Evolutionary conservation across 148 eudicot species (phyloP).

Genomic region (Vaccinium corymbosum): DNA sequence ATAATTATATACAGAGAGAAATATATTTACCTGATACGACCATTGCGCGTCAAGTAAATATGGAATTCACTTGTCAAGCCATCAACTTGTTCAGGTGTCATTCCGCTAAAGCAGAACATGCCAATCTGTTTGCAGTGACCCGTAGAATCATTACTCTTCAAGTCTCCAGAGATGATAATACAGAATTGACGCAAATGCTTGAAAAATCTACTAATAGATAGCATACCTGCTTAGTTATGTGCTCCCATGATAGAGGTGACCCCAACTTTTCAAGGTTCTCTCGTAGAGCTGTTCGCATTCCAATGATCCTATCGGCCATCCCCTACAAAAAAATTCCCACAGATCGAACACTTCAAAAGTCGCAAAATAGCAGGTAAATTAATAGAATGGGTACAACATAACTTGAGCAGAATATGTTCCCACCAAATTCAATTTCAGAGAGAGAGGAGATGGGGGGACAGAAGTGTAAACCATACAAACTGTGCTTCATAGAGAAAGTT

Average conservation of each 20-base stretch:
- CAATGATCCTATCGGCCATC: constrained; percentile 97
- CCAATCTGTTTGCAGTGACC: constrained; percentile 64
- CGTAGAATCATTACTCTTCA: neutral
- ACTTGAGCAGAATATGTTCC: neutral
- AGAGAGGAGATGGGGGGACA: neutral
- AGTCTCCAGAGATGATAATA: neutral
- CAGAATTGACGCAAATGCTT: neutral
- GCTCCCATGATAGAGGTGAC: constrained; percentile 93
- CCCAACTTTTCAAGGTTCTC: constrained; percentile 85
- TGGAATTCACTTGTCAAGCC: constrained; percentile 79
- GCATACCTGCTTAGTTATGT: constrained; percentile 84
- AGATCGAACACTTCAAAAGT: neutral
- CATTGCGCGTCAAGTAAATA: constrained; percentile 92
- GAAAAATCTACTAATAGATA: neutral
- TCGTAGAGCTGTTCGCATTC: constrained; percentile 74
- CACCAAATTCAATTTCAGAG: neutral
- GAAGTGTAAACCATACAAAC: neutral
- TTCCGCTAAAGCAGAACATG: constrained; percentile 98
- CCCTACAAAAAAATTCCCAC: constrained; percentile 35
- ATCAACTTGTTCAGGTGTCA: constrained; percentile 96
- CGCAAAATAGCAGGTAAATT: neutral
- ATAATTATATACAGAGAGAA: neutral
- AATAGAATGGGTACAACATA: neutral
- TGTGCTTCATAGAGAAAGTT: neutral
- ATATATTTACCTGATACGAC: constrained; percentile 72